Base-by-base conservation (phyloP, 2,329 filamentous ascomycete species). In the Ophiostoma montium region DNA sequence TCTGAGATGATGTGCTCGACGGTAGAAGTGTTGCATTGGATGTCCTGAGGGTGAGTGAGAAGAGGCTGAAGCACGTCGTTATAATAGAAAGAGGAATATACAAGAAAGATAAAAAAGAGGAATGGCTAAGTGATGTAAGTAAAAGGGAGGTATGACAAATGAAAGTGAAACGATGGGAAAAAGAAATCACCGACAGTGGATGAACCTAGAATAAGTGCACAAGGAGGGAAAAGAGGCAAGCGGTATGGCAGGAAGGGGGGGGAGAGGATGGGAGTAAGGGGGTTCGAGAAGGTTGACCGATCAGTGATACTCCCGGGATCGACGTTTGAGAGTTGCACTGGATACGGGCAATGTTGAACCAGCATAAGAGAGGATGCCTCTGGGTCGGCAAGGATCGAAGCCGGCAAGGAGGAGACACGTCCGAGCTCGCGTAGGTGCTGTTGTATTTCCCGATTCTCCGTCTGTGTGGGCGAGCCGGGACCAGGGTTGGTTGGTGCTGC, bases 291-390 rank as follows among this genome's bases (percentile, higher is more conserved):
- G 5, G 11, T 12, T 30, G 31, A 43, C 52, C 51, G 53, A 57
- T 59, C 43, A 50, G 54, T 53, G 58, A 60, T 58, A 55, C 46
- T 47, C 42, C 48, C 57, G 58, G 60, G 63, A 67, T 65, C 62
- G 61, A 62, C 61, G 60, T 63, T 64, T 62, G 60, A 63, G 57
- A 58, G 57, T 63, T 58, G 62, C 60, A 63, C 60, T 62, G 61
- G 63, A 60, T 57, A 56, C 23, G 23, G 23, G 5, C 4, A 27
- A 8, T 4, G 23, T 5, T 8, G 23, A 27, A 27, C 5, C 23
- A 4, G 23, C 4, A 4, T 5, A 27, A 8, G 23, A 27, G 8
- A 8, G 8, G 23, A 27, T 8, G 8, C 23, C 5, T 27, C 23
- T 8, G 23, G 8, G 23, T n/a, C 23, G 23, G 23, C 23, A 27